Base-by-base conservation (phyloP, 177 flowering plant species). In the Vitis hybrid region DNA sequence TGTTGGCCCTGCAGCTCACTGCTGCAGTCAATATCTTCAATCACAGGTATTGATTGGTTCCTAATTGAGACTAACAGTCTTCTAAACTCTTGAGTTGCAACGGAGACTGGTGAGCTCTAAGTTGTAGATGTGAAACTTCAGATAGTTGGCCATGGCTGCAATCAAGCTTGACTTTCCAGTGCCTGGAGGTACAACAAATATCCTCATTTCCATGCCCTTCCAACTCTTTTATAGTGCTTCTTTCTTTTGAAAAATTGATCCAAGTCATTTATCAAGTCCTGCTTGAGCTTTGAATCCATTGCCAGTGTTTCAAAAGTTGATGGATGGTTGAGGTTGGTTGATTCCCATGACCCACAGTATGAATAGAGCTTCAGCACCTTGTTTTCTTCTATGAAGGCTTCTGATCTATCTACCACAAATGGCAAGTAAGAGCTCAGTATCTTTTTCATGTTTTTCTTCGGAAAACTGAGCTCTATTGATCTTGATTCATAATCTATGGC, bases 31-130 rank as follows among this genome's bases (percentile, higher is more conserved):
- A 35, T 35, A 35, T 35, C 46, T 35, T 35, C 46, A 35, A 35
- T 35, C 4, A 72, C 70, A 51, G 52, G 32, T 11, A 72, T 66
- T 10, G 75, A 72, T 51, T 46, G 35, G 63, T 66, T 72, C n/a
- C 30, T 52, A 24, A 64, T 52, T 15, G 75, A 57, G 30, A 66
- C 58, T 10, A 72, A 35, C 51, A 51, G 12, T 7, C 55, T 65
- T 52, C 70, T 59, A 9, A 72, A 61, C 16, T 66, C 60, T 27
- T 27, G 60, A 50, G 19, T 72, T 71, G 48, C 52, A 7, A 3
- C 30, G 54, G 40, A 72, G 24, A 13, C 51, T 19, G n/a, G 75
- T 21, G 13, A 72, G 70, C 56, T 72, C 58, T 21, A 72, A 21
- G 52, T 72, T 69, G 35, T 63, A 46, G 19, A 63, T 63, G 46